phyloP scores from a whole-genome alignment of 1,284 basidiomycete species.

The Rhodotorula mucilaginosa region DNA sequence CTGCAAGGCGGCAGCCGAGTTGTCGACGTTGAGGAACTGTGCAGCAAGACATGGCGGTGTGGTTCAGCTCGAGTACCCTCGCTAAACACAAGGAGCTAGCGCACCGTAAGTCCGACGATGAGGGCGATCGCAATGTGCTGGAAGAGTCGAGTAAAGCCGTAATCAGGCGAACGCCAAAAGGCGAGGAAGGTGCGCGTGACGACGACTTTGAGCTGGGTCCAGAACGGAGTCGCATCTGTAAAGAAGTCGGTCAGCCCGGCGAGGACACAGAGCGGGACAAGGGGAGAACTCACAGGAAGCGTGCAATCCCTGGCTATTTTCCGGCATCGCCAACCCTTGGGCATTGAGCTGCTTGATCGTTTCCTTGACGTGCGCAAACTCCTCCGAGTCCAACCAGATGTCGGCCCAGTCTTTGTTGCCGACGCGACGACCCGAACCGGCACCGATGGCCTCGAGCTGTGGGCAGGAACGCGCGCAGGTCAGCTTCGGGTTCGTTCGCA shows the following conservation, averaged over 20 bases:
- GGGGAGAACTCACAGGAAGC: too few species aligned
- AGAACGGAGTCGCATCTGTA: slow-evolving; percentile 63
- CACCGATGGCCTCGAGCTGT: slow-evolving; percentile 49
- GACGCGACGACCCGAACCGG: slow-evolving; percentile 46
- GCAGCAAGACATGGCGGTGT: slow-evolving; percentile 54
- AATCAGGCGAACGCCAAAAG: slow-evolving; percentile 79
- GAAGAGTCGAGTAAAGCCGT: slow-evolving; percentile 53
- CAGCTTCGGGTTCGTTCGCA: too few species aligned
- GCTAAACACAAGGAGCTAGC: slow-evolving; percentile 46
- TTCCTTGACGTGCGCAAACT: slow-evolving; percentile 47
- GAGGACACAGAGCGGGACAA: too few species aligned
- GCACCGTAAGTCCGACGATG: slow-evolving; percentile 67
- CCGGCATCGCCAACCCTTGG: slow-evolving; percentile 50
- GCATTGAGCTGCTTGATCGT: slow-evolving; percentile 54
- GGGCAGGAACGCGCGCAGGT: too few species aligned
- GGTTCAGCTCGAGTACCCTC: slow-evolving; percentile 62
- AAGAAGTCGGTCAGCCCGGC: slow-evolving; percentile 16
- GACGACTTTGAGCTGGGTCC: slow-evolving; percentile 74
- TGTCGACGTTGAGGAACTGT: slow-evolving; percentile 70
- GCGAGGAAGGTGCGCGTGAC: slow-evolving; percentile 69
- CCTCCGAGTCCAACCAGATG: slow-evolving; percentile 48
- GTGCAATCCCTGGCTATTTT: slow-evolving; percentile 43
- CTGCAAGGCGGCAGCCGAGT: slow-evolving; percentile 69
- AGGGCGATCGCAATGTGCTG: slow-evolving; percentile 60
- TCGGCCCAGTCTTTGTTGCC: slow-evolving; percentile 50